These are phyloP conservation scores for Chlorella sp. DNA, from an alignment of 139 green algal genomes.

Conservation along the genomic window DNA sequence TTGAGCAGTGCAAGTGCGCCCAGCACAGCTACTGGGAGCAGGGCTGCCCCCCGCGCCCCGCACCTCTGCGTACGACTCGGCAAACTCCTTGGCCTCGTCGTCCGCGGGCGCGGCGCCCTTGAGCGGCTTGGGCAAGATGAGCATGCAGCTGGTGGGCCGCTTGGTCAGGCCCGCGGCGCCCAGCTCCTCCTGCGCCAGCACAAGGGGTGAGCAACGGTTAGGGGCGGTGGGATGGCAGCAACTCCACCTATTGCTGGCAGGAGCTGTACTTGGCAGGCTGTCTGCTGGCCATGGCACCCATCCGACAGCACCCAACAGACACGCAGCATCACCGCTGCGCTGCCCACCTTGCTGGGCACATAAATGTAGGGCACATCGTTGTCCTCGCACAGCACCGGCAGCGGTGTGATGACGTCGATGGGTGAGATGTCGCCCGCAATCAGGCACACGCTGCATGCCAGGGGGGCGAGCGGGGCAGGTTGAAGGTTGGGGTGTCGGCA, in stretches of 20 bases:
- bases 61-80: slow-evolving; percentile 40
- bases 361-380: slow-evolving; percentile 96
- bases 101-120: slow-evolving; percentile 32
- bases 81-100: slow-evolving; percentile 43
- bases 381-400: slow-evolving; percentile 98
- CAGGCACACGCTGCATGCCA: slow-evolving; percentile 82
- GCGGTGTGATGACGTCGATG: slow-evolving; percentile 97
- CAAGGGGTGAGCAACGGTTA: not conserved
- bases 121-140: slow-evolving; percentile 82
- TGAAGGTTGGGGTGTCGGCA: too few relatives aligned
- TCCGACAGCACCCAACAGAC: too few relatives aligned
- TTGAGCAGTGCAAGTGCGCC: too few relatives aligned
- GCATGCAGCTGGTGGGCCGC: slow-evolving; percentile 96
- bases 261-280: too few relatives aligned
- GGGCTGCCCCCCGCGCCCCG: not conserved
- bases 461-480: not conserved
- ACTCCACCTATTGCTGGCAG: too few relatives aligned
- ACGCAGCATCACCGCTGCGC: slow-evolving; percentile 57
- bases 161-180: slow-evolving; percentile 96
- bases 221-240: not conserved
- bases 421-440: slow-evolving; percentile 98
- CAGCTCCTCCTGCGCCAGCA: slow-evolving; percentile 73
- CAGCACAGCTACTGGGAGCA: not conserved
- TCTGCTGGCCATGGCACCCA: too few relatives aligned
- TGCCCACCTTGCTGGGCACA: slow-evolving; percentile 89